phyloP scores from a whole-genome alignment of 768 basidiomycete genomes.

The Mycena haematopus region DNA sequence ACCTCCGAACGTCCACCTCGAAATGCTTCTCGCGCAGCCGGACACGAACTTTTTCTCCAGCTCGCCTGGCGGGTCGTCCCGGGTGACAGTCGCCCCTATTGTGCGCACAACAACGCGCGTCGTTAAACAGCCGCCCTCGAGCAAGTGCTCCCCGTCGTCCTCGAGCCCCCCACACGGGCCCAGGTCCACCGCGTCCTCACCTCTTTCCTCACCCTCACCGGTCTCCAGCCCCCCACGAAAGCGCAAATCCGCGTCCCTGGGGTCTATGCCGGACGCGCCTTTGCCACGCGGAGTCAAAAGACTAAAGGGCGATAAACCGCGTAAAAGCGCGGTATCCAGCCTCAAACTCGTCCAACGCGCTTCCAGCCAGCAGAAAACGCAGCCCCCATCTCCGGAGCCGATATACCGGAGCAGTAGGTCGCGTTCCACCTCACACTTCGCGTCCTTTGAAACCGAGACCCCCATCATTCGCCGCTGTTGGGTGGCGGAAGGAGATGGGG shows the following conservation, averaged over 20 bases:
- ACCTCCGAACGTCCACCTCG: background rate
- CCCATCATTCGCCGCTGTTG: conserved; percentile 54
- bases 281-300: conserved; percentile 49
- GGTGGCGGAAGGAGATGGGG: conserved; percentile 57
- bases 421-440: conserved; percentile 66
- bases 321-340: conserved; percentile 43
- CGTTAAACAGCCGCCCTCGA: background rate
- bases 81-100: background rate
- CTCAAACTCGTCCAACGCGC: conserved; percentile 50
- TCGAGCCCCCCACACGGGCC: conserved; percentile 22
- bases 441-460: conserved; percentile 41
- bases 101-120: background rate
- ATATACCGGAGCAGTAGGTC: conserved; percentile 66
- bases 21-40: background rate
- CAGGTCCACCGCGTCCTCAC: conserved; percentile 33
- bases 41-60: conserved; percentile 4
- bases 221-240: conserved; percentile 35
- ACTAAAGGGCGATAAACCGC: conserved; percentile 41
- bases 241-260: conserved; percentile 40
- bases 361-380: conserved; percentile 47
- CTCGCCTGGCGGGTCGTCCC: background rate
- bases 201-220: conserved; percentile 35
- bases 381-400: conserved; percentile 57
- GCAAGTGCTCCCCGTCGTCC: conserved; percentile 1
- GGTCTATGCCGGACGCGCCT: conserved; percentile 26